phyloP scores from a whole-genome alignment of 2,329 filamentous ascomycete species.

The Xenoacremonium recifei region DNA sequence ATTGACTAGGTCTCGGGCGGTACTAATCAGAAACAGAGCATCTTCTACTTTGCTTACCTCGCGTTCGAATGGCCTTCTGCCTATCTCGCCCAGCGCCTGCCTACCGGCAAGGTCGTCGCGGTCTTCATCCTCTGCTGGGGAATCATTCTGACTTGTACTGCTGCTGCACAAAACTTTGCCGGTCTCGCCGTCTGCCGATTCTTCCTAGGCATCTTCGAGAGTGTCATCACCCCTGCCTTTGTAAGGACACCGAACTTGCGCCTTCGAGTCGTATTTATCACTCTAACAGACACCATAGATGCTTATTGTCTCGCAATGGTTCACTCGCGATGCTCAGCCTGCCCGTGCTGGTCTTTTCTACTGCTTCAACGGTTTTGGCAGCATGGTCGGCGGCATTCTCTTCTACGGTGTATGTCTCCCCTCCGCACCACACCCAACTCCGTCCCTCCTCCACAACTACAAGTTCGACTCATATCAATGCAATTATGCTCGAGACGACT shows the following conservation, averaged over 20 bases:
- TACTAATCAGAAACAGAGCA: conserved; percentile 44
- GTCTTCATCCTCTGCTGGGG: conserved; percentile 32
- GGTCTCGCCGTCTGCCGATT: conserved; percentile 47
- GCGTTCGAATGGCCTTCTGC: conserved; percentile 44
- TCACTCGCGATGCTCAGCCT: conserved; percentile 43
- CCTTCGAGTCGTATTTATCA: background rate
- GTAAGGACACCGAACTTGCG: no score
- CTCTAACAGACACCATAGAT: no score
- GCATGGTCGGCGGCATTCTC: conserved; percentile 43
- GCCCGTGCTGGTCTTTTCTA: conserved; percentile 41
- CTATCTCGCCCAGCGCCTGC: conserved; percentile 41
- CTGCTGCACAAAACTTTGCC: conserved; percentile 34
- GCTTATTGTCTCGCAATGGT: conserved; percentile 52
- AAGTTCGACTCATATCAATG: no score
- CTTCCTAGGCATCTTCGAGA: conserved; percentile 55
- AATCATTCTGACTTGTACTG: conserved; percentile 35
- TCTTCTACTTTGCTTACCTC: conserved; percentile 51
- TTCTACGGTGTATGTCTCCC: conserved; percentile 53
- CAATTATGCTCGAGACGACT: conserved; percentile 35
- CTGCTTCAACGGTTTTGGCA: conserved; percentile 43
- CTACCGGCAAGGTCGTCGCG: conserved; percentile 44
- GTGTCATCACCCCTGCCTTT: conserved; percentile 50
- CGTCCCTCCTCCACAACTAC: conserved; percentile 46
- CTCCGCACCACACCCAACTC: no score
- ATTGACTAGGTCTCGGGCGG: conserved; percentile 35